A percentile compares a stretch with the other conserved stretches of the same genome.
Conservation (phyloP, 805 yeast species). For the Ascoidea asiatica region DNA sequence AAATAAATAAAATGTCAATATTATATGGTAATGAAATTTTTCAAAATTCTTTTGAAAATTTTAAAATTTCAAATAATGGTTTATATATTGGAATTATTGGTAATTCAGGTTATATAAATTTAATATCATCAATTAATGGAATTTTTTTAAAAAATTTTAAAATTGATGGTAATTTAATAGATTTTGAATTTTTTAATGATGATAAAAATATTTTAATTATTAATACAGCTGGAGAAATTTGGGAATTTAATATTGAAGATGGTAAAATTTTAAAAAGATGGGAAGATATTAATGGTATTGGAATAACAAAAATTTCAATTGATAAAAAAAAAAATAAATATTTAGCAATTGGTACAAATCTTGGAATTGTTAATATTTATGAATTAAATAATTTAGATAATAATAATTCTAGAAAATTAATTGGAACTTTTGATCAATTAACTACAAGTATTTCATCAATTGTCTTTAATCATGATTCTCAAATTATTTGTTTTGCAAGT, state of each 20-base stretch:
- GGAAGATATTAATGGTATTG: conserved; percentile 79
- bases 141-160: conserved; percentile 82
- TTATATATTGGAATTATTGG: conserved; percentile 65
- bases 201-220: conserved; percentile 37
- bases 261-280: conserved; percentile 50
- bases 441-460: conserved; percentile 69
- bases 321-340: conserved; percentile 64
- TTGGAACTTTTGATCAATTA: conserved; percentile 59
- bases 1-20: conserved; percentile 73
- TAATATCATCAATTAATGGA: conserved; percentile 66
- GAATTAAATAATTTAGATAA: conserved; percentile 29
- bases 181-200: conserved; percentile 53
- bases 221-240: conserved; percentile 74
- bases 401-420: conserved; percentile 32
- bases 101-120: conserved; percentile 81
- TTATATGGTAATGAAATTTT: conserved; percentile 83
- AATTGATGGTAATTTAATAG: conserved; percentile 76
- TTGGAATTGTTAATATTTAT: conserved; percentile 83
- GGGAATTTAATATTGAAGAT: conserved; percentile 60
- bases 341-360: conserved; percentile 79
- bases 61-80: conserved; percentile 66
- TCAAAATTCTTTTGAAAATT: conserved; percentile 80
- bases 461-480: conserved; percentile 78
- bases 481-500: conserved; percentile 73
- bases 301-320: conserved; percentile 61